These are phyloP conservation scores for Vitis cinerea DNA, from an alignment of 164 flowering plant genomes.

Conservation along the genomic window DNA sequence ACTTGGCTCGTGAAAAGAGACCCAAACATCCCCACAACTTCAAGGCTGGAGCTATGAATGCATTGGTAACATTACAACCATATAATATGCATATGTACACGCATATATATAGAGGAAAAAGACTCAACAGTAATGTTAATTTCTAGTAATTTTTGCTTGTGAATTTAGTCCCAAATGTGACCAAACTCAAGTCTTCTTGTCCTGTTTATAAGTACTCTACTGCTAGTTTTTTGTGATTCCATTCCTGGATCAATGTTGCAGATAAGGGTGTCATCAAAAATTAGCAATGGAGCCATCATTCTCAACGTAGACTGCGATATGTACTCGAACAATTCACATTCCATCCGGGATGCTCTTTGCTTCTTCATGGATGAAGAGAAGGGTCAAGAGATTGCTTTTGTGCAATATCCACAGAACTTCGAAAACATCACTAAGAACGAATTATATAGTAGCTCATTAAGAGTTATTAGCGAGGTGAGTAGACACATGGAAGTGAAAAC, in stretches of 20 bases:
- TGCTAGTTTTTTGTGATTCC: too few relatives aligned
- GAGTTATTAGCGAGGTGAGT: slow-evolving; percentile 5
- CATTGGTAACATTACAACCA: slow-evolving; percentile 35
- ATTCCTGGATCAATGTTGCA: background rate
- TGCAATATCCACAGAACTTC: slow-evolving; percentile 6
- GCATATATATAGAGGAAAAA: too few relatives aligned
- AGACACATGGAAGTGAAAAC: background rate
- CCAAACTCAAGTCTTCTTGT: too few relatives aligned
- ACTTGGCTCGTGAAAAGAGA: slow-evolving; percentile 55
- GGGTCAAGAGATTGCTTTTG: slow-evolving; percentile 3
- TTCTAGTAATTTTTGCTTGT: too few relatives aligned
- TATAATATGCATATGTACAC: too few relatives aligned
- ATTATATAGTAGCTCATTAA: slow-evolving; percentile 6
- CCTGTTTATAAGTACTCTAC: too few relatives aligned
- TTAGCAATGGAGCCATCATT: slow-evolving; percentile 6
- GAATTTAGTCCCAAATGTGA: too few relatives aligned
- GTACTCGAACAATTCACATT: slow-evolving; percentile 13
- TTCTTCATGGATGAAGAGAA: background rate
- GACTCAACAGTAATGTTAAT: too few relatives aligned
- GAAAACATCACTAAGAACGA: slow-evolving; percentile 2
- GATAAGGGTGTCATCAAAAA: slow-evolving; percentile 14
- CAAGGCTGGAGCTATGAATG: slow-evolving; percentile 62
- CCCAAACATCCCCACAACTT: slow-evolving; percentile 43
- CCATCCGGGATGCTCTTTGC: slow-evolving; percentile 14
- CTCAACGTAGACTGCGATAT: slow-evolving; percentile 15